Evolutionary conservation across 805 yeast genomes (phyloP).

Genomic region (Saturnispora ahearnii): DNA sequence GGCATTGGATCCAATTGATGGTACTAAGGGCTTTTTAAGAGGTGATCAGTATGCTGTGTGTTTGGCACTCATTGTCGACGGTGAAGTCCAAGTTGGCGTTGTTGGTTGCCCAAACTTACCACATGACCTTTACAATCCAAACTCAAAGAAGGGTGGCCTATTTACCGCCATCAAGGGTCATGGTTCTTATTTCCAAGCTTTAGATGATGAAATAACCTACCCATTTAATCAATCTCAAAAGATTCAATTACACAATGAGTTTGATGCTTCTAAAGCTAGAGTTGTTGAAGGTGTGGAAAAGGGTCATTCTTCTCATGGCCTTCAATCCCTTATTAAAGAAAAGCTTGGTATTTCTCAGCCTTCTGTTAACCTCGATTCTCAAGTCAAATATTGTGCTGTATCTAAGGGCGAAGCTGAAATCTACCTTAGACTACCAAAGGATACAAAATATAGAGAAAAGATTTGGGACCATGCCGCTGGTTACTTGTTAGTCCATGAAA

Average conservation of each 20-base stretch:
- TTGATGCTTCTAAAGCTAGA: constrained; percentile 40
- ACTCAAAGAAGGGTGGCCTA: constrained; percentile 55
- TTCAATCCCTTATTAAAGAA: constrained; percentile 67
- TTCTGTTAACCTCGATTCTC: constrained; percentile 80
- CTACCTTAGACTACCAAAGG: constrained; percentile 80
- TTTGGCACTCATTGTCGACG: constrained; percentile 78
- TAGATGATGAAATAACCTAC: constrained; percentile 30
- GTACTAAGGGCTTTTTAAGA: constrained; percentile 92
- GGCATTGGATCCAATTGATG: constrained; percentile 98
- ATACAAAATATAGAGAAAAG: constrained; percentile 72
- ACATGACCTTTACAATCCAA: constrained; percentile 31
- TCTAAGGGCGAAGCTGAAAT: constrained; percentile 90
- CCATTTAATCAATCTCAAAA: constrained; percentile 28
- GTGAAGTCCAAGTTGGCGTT: constrained; percentile 78
- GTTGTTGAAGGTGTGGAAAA: constrained; percentile 93
- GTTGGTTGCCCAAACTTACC: constrained; percentile 94
- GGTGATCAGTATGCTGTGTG: constrained; percentile 98
- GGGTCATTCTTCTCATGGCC: constrained; percentile 87
- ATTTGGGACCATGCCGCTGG: constrained; percentile 99
- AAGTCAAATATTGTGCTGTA: constrained; percentile 89
- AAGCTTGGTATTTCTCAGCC: constrained; percentile 48
- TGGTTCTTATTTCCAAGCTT: constrained; percentile 54
- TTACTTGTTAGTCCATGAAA: constrained; percentile 71
- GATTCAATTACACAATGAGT: constrained; percentile 46
- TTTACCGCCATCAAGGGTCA: constrained; percentile 59